Evolutionary conservation across 73 alveolate species (phyloP).

Genomic region (Paramecium sonneborni): DNA sequence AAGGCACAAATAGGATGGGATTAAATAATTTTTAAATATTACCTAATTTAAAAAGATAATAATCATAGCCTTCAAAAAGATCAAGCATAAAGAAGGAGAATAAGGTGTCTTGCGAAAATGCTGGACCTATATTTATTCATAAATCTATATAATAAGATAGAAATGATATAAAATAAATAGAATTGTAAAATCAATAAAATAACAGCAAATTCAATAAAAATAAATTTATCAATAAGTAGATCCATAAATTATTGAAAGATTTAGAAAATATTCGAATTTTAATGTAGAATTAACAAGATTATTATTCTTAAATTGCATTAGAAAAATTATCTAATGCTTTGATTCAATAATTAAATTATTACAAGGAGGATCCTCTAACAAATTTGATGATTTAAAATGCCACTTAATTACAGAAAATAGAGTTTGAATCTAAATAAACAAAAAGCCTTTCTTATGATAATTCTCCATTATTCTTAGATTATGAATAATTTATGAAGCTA

Average conservation of each 20-base stretch:
- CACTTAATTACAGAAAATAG: not conserved
- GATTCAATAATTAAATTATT: not conserved
- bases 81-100: not conserved
- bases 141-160: slow-evolving; percentile 44
- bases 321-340: not conserved
- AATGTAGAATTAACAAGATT: not conserved
- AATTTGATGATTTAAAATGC: slow-evolving; percentile 15
- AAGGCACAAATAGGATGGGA: not conserved
- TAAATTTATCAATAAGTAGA: not conserved
- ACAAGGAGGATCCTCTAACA: slow-evolving; percentile 17
- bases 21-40: not conserved
- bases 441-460: not conserved
- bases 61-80: not conserved
- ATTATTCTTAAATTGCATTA: not conserved
- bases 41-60: not conserved
- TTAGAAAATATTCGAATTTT: not conserved
- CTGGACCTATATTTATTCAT: slow-evolving; percentile 2
- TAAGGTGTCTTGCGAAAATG: slow-evolving; percentile 7
- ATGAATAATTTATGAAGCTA: slow-evolving; percentile 18
- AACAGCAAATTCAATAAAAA: not conserved
- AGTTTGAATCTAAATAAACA: not conserved
- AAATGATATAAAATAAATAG: slow-evolving; percentile 26
- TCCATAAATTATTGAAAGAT: slow-evolving; percentile 31
- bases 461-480: not conserved
- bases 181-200: not conserved